A percentile compares a stretch with the other conserved stretches of the same genome.
phyloP scores from a whole-genome alignment of 768 basidiomycete species.

The Floccularia luteovirens region DNA sequence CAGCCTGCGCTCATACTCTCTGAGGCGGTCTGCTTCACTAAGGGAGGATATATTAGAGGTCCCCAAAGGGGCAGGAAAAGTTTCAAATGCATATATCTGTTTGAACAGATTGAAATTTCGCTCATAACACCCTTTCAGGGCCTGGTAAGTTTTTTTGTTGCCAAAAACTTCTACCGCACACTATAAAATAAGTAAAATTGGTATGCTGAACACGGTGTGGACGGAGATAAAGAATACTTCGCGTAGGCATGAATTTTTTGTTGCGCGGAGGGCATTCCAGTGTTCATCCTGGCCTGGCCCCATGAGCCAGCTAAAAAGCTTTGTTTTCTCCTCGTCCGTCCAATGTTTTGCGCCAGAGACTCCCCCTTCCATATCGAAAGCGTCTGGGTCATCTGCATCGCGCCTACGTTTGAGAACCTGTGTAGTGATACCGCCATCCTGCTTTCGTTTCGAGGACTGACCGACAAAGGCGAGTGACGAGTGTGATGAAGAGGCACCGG shows the following conservation, averaged over 20 bases:
- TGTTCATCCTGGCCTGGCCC: conserved; percentile 63
- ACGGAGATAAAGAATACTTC: conserved; percentile 38
- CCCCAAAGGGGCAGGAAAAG: conserved; percentile 31
- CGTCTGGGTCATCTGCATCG: conserved; percentile 31
- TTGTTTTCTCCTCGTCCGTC: conserved; percentile 79
- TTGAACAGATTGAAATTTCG: conserved; percentile 83
- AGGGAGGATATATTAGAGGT: conserved; percentile 29
- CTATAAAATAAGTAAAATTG: conserved; percentile 24
- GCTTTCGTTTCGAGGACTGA: conserved; percentile 45
- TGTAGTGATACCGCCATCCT: conserved; percentile 25
- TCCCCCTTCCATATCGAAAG: conserved; percentile 37
- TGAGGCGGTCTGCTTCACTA: conserved; percentile 55
- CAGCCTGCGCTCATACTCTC: conserved; percentile 68
- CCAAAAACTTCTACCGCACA: conserved; percentile 67
- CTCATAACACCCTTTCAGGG: conserved; percentile 79
- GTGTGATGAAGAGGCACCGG: conserved; percentile 23
- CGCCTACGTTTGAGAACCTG: conserved; percentile 40
- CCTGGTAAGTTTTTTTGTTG: conserved; percentile 76
- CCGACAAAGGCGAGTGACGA: conserved; percentile 30
- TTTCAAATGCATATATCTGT: conserved; percentile 71
- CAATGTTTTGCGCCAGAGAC: conserved; percentile 73
- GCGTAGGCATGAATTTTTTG: conserved; percentile 77
- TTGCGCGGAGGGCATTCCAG: conserved; percentile 70
- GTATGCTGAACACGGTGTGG: conserved; percentile 3
- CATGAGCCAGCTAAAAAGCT: conserved; percentile 76